Evolutionary conservation across 768 basidiomycete species (phyloP).

Genomic region (Leccinum uliginosum): DNA sequence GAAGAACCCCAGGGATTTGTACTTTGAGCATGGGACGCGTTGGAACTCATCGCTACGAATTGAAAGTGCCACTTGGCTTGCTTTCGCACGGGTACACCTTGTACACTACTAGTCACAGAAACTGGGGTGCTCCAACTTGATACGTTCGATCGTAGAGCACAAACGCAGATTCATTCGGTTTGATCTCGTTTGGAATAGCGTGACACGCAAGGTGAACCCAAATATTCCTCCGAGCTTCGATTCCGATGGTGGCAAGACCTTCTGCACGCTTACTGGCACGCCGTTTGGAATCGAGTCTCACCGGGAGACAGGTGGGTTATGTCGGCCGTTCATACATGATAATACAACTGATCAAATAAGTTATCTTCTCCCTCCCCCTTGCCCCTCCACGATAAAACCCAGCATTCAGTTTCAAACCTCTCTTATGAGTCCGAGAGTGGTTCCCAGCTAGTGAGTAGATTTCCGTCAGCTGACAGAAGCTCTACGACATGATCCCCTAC

Average conservation of each 20-base stretch:
- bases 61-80: neutral
- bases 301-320: neutral
- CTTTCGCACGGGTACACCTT: slow-evolving; percentile 9
- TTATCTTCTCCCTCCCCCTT: neutral
- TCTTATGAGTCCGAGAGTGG: neutral
- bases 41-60: slow-evolving; percentile 24
- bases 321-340: neutral
- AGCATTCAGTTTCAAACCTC: neutral
- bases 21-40: slow-evolving; percentile 37
- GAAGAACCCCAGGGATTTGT: slow-evolving; percentile 52
- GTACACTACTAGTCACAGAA: too few species aligned
- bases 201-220: too few species aligned
- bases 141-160: too few species aligned
- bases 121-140: too few species aligned
- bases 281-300: neutral
- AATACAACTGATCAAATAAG: neutral
- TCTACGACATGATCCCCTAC: neutral
- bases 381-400: neutral
- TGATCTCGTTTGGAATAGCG: too few species aligned
- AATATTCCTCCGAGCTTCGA: too few species aligned
- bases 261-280: too few species aligned
- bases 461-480: neutral
- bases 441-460: neutral
- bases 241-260: too few species aligned
- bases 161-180: too few species aligned